Percentiles rank a stretch among this genome's conserved stretches.
Conservation (phyloP, 2,329 filamentous ascomycete genomes). For the Xylaria sp. region DNA sequence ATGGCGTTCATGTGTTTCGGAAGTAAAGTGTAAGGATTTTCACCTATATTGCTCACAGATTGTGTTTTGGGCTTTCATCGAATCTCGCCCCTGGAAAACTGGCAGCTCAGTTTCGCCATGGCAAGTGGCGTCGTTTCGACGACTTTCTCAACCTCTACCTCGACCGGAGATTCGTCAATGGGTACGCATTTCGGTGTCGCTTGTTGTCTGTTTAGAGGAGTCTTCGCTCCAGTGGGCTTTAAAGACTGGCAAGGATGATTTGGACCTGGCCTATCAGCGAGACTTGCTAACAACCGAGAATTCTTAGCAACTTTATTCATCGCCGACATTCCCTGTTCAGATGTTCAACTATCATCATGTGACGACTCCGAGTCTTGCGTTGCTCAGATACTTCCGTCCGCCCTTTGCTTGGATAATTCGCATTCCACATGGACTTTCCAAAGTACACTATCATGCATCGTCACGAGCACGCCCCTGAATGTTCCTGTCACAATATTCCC, state of each 20-base stretch:
- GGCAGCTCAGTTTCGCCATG: not conserved
- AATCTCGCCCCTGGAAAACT: not conserved
- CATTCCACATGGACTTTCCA: not conserved
- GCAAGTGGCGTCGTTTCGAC: not conserved
- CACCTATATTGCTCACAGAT: not conserved
- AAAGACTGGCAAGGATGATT: not conserved
- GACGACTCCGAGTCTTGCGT: not conserved
- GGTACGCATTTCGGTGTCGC: not conserved
- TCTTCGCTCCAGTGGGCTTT: not conserved
- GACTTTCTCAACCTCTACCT: not conserved
- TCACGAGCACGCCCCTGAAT: not conserved
- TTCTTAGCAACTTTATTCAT: not conserved
- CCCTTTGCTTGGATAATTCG: conserved; percentile 7
- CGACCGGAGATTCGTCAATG: not conserved
- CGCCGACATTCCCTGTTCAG: not conserved
- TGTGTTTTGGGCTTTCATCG: not conserved
- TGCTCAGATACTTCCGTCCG: conserved; percentile 8
- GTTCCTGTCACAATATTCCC: not conserved
- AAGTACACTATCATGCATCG: not conserved
- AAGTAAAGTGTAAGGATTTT: not conserved
- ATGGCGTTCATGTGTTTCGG: not conserved
- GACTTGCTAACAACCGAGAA: not conserved
- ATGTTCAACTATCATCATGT: not conserved
- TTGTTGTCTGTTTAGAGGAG: not conserved
- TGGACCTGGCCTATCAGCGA: not conserved